Evolutionary conservation across 2,329 filamentous ascomycete genomes (phyloP).

Genomic region (Microdochium nivale): DNA sequence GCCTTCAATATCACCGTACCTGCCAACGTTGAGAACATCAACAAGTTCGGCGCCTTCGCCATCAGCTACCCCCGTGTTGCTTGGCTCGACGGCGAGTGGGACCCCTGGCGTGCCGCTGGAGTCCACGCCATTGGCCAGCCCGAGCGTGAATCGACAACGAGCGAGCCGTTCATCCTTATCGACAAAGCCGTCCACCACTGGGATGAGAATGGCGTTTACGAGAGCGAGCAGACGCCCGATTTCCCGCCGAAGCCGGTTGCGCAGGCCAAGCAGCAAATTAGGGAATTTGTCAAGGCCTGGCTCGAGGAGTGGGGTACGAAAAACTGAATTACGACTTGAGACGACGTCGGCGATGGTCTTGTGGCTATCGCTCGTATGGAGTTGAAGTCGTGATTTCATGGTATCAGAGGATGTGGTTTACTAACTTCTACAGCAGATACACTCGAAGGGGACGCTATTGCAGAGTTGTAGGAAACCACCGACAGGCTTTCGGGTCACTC

Average conservation of each 20-base stretch:
- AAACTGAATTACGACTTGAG: background rate
- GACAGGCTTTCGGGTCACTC: background rate
- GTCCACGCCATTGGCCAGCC: constrained; percentile 57
- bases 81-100: constrained; percentile 66
- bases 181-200: constrained; percentile 72
- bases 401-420: background rate
- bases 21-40: constrained; percentile 58
- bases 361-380: background rate
- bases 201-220: constrained; percentile 63
- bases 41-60: constrained; percentile 66
- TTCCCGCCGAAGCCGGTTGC: constrained; percentile 52
- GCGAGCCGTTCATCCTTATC: constrained; percentile 68
- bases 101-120: constrained; percentile 72
- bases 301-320: constrained; percentile 44
- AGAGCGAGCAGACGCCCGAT: constrained; percentile 47
- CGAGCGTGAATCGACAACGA: constrained; percentile 47
- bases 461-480: background rate
- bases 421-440: background rate
- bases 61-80: constrained; percentile 70
- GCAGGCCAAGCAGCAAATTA: constrained; percentile 48
- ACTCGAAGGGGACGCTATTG: background rate
- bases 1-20: constrained; percentile 61
- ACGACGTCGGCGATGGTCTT: background rate
- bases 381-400: background rate
- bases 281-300: constrained; percentile 59